Evolutionary conservation across 2,329 filamentous ascomycete species (phyloP).

Genomic region (Pseudocercospora musae): DNA sequence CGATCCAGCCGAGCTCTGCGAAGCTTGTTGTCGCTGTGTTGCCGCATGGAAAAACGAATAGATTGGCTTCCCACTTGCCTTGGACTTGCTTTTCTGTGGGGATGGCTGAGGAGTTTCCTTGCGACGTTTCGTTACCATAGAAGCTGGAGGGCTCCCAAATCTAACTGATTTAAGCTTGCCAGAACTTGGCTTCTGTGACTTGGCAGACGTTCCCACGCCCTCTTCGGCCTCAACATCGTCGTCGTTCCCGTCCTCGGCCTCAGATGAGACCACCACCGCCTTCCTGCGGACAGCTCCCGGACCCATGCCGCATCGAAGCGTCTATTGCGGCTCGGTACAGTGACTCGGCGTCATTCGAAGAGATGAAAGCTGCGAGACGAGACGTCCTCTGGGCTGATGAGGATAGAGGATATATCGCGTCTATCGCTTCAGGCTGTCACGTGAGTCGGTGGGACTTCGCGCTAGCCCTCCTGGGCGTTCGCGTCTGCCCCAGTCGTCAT

Average conservation of each 20-base stretch:
- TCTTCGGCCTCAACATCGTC: conserved; percentile 14
- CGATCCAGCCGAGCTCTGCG: conserved; percentile 40
- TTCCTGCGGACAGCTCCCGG: conserved; percentile 30
- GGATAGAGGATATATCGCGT: not conserved
- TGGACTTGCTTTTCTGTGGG: conserved; percentile 21
- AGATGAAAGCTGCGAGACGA: not conserved
- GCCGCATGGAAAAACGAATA: conserved; percentile 49
- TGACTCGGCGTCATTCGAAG: not conserved
- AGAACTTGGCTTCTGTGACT: conserved; percentile 15
- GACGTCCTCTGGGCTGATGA: not conserved
- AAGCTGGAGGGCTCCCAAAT: conserved; percentile 9
- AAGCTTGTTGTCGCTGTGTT: conserved; percentile 39
- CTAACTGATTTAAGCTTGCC: conserved; percentile 26
- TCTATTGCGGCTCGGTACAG: not conserved
- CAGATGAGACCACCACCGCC: conserved; percentile 25
- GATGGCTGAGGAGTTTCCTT: conserved; percentile 18
- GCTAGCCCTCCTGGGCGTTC: not conserved
- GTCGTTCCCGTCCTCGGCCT: conserved; percentile 23
- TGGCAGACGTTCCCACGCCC: conserved; percentile 9
- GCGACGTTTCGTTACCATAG: not conserved
- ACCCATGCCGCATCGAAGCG: conserved; percentile 27
- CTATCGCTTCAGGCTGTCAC: too few species aligned
- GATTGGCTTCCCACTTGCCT: conserved; percentile 41
- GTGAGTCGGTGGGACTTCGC: not conserved
- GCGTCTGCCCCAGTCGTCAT: not conserved